phyloP scores from a whole-genome alignment of 805 yeast species.

The Zygotorulaspora danielsina region DNA sequence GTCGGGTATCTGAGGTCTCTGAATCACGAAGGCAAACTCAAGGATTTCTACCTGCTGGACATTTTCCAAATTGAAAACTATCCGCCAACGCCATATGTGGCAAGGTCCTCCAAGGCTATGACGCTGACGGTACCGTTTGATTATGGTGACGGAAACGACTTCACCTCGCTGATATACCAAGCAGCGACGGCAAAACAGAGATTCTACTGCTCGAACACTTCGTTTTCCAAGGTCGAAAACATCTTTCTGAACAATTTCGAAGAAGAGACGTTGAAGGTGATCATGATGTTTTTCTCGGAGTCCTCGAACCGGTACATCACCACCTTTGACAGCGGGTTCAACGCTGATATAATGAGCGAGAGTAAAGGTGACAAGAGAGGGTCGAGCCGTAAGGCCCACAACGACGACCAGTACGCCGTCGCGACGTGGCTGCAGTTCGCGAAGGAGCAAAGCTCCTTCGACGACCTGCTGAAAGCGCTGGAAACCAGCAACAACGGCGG shows the following conservation, averaged over 20 bases:
- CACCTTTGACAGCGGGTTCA: conserved; percentile 33
- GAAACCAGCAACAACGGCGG: conserved; percentile 19
- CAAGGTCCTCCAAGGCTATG: conserved; percentile 36
- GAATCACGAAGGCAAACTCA: conserved; percentile 32
- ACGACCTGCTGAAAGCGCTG: conserved; percentile 19
- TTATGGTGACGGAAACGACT: conserved; percentile 23
- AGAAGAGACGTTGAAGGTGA: conserved; percentile 37
- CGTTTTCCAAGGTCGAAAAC: conserved; percentile 39
- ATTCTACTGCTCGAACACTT: conserved; percentile 33
- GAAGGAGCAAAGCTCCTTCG: conserved; percentile 22
- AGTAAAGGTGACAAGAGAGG: conserved; percentile 24
- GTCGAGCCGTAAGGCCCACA: conserved; percentile 18
- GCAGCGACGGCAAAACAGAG: conserved; percentile 38
- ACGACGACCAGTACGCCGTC: conserved; percentile 22
- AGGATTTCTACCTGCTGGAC: conserved; percentile 32
- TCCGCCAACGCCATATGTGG: conserved; percentile 35
- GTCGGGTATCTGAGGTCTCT: conserved; percentile 35
- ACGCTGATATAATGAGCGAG: conserved; percentile 29
- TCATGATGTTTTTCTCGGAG: conserved; percentile 36
- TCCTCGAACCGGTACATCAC: conserved; percentile 35
- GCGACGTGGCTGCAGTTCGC: conserved; percentile 26
- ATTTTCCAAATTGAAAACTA: conserved; percentile 33
- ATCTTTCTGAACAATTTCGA: conserved; percentile 41
- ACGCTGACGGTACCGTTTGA: conserved; percentile 34
- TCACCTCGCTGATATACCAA: conserved; percentile 34